Percentiles rank a stretch among this genome's conserved stretches.
phyloP scores from a whole-genome alignment of 768 basidiomycete species.

The Pisolithus albus region DNA sequence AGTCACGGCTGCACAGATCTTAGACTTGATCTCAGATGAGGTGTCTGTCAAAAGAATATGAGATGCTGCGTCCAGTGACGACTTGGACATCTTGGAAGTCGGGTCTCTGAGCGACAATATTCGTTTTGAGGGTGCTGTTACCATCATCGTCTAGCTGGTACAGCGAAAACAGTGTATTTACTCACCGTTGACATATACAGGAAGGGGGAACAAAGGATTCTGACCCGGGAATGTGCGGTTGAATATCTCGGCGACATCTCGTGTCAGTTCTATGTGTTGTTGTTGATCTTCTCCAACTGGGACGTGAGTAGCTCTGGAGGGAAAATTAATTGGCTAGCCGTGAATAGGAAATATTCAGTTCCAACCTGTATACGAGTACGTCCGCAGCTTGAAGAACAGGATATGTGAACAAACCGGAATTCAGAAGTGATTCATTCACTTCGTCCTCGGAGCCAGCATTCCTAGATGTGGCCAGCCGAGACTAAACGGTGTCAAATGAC shows the following conservation, averaged over 20 bases:
- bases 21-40: slow-evolving; percentile 49
- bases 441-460: slow-evolving; percentile 72
- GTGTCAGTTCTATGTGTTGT: slow-evolving; percentile 86
- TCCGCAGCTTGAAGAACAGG: slow-evolving; percentile 93
- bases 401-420: slow-evolving; percentile 85
- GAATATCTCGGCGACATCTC: too few species aligned
- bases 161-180: slow-evolving; percentile 2
- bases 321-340: neutral
- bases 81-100: slow-evolving; percentile 92
- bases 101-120: slow-evolving; percentile 85
- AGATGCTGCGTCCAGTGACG: slow-evolving; percentile 67
- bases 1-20: slow-evolving; percentile 67
- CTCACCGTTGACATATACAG: slow-evolving; percentile 69
- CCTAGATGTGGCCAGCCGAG: slow-evolving; percentile 64
- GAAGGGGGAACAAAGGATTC: slow-evolving; percentile 59
- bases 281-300: slow-evolving; percentile 96
- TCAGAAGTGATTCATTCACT: slow-evolving; percentile 74
- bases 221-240: too few species aligned
- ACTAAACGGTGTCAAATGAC: slow-evolving; percentile 34
- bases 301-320: slow-evolving; percentile 74
- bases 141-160: neutral
- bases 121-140: slow-evolving; percentile 67
- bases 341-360: neutral
- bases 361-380: slow-evolving; percentile 77
- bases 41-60: slow-evolving; percentile 85